Evolutionary conservation across 2,329 filamentous ascomycete genomes (phyloP), one percentile per base, ranked within the genome.

Genomic region (Ambrosiella xylebori): DNA sequence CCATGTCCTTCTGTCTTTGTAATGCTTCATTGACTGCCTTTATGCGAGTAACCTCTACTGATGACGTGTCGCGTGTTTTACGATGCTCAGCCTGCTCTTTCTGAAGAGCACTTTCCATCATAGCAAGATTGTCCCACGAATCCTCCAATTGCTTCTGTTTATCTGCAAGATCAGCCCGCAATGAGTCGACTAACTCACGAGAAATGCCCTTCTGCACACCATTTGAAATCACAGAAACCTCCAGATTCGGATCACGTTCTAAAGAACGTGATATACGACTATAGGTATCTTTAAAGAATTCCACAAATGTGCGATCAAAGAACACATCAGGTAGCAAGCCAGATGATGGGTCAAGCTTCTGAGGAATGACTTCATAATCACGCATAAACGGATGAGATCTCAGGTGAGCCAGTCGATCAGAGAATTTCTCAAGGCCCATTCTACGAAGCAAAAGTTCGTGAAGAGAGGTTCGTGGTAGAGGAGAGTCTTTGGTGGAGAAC

Each of bases 401-500:
- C 41, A 98, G 73, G 62, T 84, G 85, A 27, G 79, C 81, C 44
- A 98, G 76, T 61, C 84, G 84, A 68, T 94, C 86, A 58, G 94
- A 80, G 66, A 95, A 98, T 65, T 84, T 84, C 64, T 95, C 89
- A 63, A 90, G 82, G 44, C 89, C 88, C 64, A 97, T 78, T 59
- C 84, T 81, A 50, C 84, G 81, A 36, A 80, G 76, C 40, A 98
- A 74, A 36, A 96, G 78, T 27, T 85, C 81, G 65, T 95, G 86
- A 50, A 98, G 73, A 8, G 85, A 90, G 27, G 82, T 76, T 61
- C 93, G 79, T 5, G 91, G 80, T 56, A 98, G 84, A 0, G 93
- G 88, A 0, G 91, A 97, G 69, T 98, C 93, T 67, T 95, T 95
- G 0, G 91, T 96, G 8, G 91, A 97, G 66, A 97, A 98, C 66